Evolutionary conservation across 345 rosid species (phyloP).

Genomic region (Diplotaxis tenuifolia): DNA sequence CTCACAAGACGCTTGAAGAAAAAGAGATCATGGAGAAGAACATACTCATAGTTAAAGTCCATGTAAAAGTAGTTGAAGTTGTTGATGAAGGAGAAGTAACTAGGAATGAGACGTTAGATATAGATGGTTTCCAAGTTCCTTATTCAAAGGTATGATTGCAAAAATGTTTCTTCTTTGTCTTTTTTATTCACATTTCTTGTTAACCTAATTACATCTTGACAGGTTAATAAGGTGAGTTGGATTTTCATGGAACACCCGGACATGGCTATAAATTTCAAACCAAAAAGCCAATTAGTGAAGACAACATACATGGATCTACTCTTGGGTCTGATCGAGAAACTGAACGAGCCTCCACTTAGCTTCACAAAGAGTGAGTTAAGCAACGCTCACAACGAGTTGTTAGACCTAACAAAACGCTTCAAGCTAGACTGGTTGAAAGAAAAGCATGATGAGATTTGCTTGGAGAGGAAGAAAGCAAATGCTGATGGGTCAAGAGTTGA

Average conservation of each 20-base stretch:
- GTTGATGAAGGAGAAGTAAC: too few species aligned
- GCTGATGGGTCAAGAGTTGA: background rate
- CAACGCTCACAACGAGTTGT: background rate
- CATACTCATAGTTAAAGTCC: background rate
- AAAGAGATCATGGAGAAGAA: background rate
- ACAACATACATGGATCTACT: slow-evolving; percentile 6
- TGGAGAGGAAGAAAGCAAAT: background rate
- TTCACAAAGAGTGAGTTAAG: background rate
- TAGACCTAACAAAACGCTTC: background rate
- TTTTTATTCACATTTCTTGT: background rate
- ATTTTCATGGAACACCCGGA: background rate
- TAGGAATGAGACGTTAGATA: background rate
- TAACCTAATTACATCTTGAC: background rate
- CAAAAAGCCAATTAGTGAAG: background rate
- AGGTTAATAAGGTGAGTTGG: background rate
- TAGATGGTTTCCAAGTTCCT: background rate
- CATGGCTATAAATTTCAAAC: background rate
- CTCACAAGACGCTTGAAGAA: background rate
- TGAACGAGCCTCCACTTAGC: background rate
- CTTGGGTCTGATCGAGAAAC: background rate
- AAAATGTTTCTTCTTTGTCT: background rate
- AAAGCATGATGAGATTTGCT: background rate
- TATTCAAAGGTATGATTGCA: background rate
- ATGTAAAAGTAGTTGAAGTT: background rate
- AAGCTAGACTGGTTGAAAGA: background rate